Conservation (phyloP, 495 filamentous ascomycete genomes). For the Neurospora intermedia region DNA sequence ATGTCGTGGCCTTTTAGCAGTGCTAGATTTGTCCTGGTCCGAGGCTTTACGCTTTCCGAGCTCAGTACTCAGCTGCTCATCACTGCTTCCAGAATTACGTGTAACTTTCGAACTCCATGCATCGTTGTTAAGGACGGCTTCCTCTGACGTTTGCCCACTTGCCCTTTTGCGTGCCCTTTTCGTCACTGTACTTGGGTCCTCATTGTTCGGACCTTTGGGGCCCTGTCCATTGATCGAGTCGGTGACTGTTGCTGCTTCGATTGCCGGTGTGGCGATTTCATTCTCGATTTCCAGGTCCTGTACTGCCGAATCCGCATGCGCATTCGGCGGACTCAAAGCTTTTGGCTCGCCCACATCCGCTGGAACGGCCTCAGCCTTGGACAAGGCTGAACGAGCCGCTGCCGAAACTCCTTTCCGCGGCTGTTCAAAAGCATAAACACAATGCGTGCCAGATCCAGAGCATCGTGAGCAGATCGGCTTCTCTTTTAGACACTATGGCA, state of each 20-base stretch:
- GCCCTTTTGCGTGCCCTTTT: background rate
- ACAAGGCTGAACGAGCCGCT: background rate
- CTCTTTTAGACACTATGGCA: background rate
- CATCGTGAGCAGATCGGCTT: background rate
- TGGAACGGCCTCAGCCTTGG: background rate
- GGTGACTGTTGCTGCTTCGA: background rate
- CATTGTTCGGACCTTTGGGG: background rate
- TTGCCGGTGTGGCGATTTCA: background rate
- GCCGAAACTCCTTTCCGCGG: background rate
- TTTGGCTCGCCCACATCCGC: background rate
- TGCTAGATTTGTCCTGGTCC: background rate
- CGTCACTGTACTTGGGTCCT: background rate
- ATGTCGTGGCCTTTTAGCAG: slow-evolving; percentile 10
- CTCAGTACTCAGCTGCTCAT: background rate
- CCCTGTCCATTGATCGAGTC: background rate
- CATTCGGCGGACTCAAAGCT: background rate
- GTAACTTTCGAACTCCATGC: background rate
- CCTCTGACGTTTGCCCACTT: background rate
- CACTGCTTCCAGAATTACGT: background rate
- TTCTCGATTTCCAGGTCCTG: background rate
- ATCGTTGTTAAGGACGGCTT: background rate
- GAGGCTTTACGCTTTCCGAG: slow-evolving; percentile 4
- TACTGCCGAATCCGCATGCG: background rate
- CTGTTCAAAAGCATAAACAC: background rate
- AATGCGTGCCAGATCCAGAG: background rate